Evolutionary conservation across 306 rosid species (phyloP), one percentile per base, ranked within the genome.

Genomic region (Fragaria nilgerrensis): DNA sequence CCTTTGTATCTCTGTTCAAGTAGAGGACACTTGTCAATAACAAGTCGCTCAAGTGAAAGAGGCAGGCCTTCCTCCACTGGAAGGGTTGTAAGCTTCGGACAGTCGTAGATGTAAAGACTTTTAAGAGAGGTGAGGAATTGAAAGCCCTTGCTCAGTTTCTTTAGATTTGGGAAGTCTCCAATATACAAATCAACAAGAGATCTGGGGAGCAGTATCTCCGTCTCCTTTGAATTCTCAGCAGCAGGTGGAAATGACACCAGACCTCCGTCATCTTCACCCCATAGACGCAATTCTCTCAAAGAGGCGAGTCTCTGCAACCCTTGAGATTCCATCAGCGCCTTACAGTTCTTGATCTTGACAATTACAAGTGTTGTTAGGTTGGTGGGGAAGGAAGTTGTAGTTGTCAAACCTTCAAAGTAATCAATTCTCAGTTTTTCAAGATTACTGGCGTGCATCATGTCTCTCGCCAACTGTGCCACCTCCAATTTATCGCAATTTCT

Each of bases 91-190:
- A 61, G 66, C 66, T 12, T 61, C 37, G 39, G 66, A 61, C 66
- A 61, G 16, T 23, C 0, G 0, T 0, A 0, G 11, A 83, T 79
- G 0, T 0, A 0, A 63, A 83, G 43, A 8, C 9, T 0, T 47
- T 63, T 6, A 64, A 79, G 86, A 47, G 80, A 79, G 72, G 68
- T 47, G 62, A 83, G 80, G 74, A 12, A 70, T 10, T 19, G 70
- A 65, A 83, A 66, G 19, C 52, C 75, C 70, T 70, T 16, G 72
- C 66, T 70, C 16, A 71, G 67, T 16, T 22, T 23, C 66, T 36
- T 14, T 7, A 79, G 83, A 65, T 75, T 79, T 22, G 25, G 59
- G 58, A 79, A 78, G 15, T 52, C 34, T 0, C 2, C 0, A 0
- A 79, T 75, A 14, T 0, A 0, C n/a, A 83, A 66, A 0, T 0